phyloP scores from a whole-genome alignment of 371 early-diverging fungal species.

The Actinomortierella ambigua region DNA sequence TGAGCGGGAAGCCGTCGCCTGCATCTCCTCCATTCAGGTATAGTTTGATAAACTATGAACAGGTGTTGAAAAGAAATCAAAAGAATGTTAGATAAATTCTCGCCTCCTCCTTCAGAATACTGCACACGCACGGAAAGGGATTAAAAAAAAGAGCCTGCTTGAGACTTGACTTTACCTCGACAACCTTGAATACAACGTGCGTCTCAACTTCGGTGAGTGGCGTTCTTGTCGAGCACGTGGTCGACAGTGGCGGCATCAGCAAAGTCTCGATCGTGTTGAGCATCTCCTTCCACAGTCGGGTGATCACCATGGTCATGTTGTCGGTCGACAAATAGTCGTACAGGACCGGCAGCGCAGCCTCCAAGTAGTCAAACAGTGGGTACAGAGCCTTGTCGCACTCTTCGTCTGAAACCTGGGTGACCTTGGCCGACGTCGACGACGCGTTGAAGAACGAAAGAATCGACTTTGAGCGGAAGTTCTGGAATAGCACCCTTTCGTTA shows the following conservation, averaged over 20 bases:
- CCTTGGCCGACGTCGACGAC: slow-evolving; percentile 26
- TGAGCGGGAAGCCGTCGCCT: slow-evolving; percentile 77
- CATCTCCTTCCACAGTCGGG: slow-evolving; percentile 86
- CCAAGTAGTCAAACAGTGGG: slow-evolving; percentile 87
- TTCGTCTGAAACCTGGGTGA: slow-evolving; percentile 53
- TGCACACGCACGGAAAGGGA: no score
- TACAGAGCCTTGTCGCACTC: slow-evolving; percentile 79
- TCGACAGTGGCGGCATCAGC: slow-evolving; percentile 84
- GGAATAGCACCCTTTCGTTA: slow-evolving; percentile 38
- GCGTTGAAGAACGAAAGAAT: slow-evolving; percentile 36
- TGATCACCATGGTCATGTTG: slow-evolving; percentile 81
- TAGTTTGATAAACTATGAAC: slow-evolving; percentile 72
- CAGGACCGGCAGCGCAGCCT: slow-evolving; percentile 80
- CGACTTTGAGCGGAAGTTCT: slow-evolving; percentile 38
- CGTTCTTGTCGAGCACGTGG: slow-evolving; percentile 57
- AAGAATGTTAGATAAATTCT: no score
- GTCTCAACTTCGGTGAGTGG: slow-evolving; percentile 73
- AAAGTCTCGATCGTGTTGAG: slow-evolving; percentile 74
- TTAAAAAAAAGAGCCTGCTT: no score
- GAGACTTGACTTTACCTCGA: slow-evolving; percentile 53
- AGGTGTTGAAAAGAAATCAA: background rate
- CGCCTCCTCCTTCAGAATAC: no score
- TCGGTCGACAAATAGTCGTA: slow-evolving; percentile 77
- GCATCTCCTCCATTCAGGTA: slow-evolving; percentile 90
- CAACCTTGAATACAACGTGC: slow-evolving; percentile 76